Percentiles rank a stretch among this genome's conserved stretches.
Evolutionary conservation across 331 rosid species (phyloP).

Genomic region (Quercus lobata): DNA sequence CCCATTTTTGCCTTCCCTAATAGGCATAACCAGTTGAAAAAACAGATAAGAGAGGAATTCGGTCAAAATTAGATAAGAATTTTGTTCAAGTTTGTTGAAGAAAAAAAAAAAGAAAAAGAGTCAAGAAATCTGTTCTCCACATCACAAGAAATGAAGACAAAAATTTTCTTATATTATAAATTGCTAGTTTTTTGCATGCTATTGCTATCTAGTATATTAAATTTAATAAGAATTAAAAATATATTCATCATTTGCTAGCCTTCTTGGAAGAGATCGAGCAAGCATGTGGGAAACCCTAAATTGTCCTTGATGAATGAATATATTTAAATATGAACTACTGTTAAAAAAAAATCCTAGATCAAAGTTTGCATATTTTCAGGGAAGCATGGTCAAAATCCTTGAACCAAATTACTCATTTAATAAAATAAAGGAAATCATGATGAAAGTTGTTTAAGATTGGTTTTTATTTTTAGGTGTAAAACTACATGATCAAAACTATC

Average conservation of each 20-base stretch:
- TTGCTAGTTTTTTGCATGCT: not conserved
- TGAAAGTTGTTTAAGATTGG: not conserved
- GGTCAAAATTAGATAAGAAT: not conserved
- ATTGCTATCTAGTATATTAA: not conserved
- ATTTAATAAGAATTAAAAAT: not conserved
- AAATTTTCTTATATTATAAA: not conserved
- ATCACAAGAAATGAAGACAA: constrained; percentile 27
- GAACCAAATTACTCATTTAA: not conserved
- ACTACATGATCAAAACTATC: not conserved
- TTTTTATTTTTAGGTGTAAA: not conserved
- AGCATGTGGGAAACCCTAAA: not conserved
- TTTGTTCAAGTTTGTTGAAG: constrained; percentile 4
- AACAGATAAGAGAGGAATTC: not conserved
- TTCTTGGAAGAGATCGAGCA: not conserved
- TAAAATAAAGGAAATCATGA: not conserved
- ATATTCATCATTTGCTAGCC: not conserved
- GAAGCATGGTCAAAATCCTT: not conserved
- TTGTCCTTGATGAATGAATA: not conserved
- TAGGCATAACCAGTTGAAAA: not conserved
- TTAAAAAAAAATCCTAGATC: no score
- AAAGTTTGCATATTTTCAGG: not conserved
- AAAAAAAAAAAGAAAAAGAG: not conserved
- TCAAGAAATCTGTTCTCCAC: not conserved
- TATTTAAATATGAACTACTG: not conserved
- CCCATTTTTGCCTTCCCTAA: constrained; percentile 98